Evolutionary conservation across 1,284 basidiomycete species (phyloP).

Genomic region (Mycosarcoma mackinlayi): DNA sequence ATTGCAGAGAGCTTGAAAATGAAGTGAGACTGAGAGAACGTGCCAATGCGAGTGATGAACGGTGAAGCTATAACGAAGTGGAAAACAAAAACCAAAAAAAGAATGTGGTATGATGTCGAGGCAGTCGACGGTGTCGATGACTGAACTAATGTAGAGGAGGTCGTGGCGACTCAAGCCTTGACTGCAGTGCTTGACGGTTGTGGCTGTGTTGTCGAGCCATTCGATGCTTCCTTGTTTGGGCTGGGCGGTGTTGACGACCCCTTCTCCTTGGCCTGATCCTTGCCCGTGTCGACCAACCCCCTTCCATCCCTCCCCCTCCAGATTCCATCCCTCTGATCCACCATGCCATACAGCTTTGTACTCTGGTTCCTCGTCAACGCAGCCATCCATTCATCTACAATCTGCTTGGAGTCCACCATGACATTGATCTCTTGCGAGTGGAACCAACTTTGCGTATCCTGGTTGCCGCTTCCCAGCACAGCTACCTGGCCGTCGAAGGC

Average conservation of each 20-base stretch:
- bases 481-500: conserved; percentile 78
- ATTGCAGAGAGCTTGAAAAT: no score
- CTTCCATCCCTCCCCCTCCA: conserved; percentile 74
- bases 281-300: conserved; percentile 58
- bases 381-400: conserved; percentile 77
- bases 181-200: neutral
- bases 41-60: no score
- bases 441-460: conserved; percentile 77
- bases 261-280: conserved; percentile 25
- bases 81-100: neutral
- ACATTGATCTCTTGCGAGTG: conserved; percentile 83
- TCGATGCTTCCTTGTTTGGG: neutral
- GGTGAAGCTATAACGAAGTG: no score
- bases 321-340: conserved; percentile 76
- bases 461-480: conserved; percentile 78
- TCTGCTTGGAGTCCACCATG: conserved; percentile 76
- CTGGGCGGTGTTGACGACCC: neutral
- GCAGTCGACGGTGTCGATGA: no score
- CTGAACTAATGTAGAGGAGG: no score
- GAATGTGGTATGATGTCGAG: neutral
- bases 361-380: conserved; percentile 78
- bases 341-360: conserved; percentile 75
- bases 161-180: neutral
- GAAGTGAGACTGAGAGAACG: neutral
- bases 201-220: neutral